These are phyloP conservation scores for Rhizopogon vesiculosus DNA, from an alignment of 768 basidiomycete genomes.

Conservation along the genomic window DNA sequence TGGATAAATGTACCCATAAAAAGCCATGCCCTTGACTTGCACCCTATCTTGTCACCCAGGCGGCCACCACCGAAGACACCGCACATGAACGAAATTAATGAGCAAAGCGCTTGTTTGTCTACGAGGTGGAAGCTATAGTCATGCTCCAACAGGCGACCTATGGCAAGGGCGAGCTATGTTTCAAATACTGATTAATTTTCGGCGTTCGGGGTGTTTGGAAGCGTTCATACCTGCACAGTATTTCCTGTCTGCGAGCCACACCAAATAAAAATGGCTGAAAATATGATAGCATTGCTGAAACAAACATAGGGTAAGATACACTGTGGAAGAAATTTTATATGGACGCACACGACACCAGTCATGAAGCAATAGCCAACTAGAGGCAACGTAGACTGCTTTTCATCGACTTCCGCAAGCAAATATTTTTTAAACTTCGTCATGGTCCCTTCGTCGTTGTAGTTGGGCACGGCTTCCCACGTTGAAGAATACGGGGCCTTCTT, in stretches of 20 bases:
- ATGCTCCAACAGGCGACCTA: constrained; percentile 64
- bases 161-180: constrained; percentile 63
- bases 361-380: constrained; percentile 64
- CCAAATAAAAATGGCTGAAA: constrained; percentile 76
- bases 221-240: constrained; percentile 49
- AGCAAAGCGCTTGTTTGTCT: constrained; percentile 75
- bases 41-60: constrained; percentile 66
- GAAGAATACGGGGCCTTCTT: background rate
- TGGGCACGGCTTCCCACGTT: background rate
- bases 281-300: constrained; percentile 57
- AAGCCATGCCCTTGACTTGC: constrained; percentile 68
- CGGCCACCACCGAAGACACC: constrained; percentile 67
- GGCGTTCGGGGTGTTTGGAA: background rate
- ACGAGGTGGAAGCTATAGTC: constrained; percentile 62
- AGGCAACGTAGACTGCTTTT: constrained; percentile 35
- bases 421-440: constrained; percentile 3
- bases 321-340: background rate
- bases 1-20: constrained; percentile 63
- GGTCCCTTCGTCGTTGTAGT: background rate
- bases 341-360: constrained; percentile 63
- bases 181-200: constrained; percentile 3
- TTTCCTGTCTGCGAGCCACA: constrained; percentile 79
- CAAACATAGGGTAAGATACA: background rate
- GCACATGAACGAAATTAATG: constrained; percentile 61
- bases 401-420: constrained; percentile 6